Percentiles rank a stretch among this genome's conserved stretches.
Evolutionary conservation across 1,284 basidiomycete genomes (phyloP).

Genomic region (Sporisorium sorghi): DNA sequence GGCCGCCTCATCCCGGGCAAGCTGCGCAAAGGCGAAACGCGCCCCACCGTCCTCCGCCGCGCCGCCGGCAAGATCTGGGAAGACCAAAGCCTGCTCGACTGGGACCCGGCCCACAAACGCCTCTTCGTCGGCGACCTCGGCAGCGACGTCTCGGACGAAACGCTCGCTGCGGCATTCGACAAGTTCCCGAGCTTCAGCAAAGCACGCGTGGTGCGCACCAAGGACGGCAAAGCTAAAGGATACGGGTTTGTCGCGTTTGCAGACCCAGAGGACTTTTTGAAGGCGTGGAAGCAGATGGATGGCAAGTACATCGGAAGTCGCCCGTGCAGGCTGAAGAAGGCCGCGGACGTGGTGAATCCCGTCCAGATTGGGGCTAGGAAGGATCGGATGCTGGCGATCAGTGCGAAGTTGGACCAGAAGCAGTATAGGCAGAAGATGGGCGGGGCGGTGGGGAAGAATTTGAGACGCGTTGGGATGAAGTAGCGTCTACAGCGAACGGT

Average conservation of each 20-base stretch:
- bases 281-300: constrained; percentile 99
- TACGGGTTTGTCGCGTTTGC: constrained; percentile 98
- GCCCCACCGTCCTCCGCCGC: constrained; percentile 92
- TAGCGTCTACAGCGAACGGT: too few relatives aligned
- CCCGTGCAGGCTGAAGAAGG: constrained; percentile 67
- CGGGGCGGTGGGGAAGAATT: constrained; percentile 61
- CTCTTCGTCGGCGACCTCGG: constrained; percentile 97
- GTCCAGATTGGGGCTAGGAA: constrained; percentile 66
- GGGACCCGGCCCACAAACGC: constrained; percentile 98
- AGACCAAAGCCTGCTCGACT: constrained; percentile 94
- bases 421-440: constrained; percentile 63
- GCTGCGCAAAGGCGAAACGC: constrained; percentile 81
- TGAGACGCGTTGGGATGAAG: constrained; percentile 44
- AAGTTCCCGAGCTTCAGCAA: constrained; percentile 93
- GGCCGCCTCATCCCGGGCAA: constrained; percentile 57
- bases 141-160: constrained; percentile 96
- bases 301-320: constrained; percentile 74
- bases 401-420: constrained; percentile 57
- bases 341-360: constrained; percentile 57
- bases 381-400: constrained; percentile 61
- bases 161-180: constrained; percentile 86
- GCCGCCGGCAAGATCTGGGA: constrained; percentile 97
- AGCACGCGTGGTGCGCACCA: constrained; percentile 91
- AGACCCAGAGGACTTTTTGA: constrained; percentile 97
- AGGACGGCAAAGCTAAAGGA: constrained; percentile 82